Percentiles rank a stretch among this genome's conserved stretches.
These are phyloP conservation scores for Calonectria hongkongensis DNA, from an alignment of 2,329 filamentous ascomycete species.

Conservation along the genomic window DNA sequence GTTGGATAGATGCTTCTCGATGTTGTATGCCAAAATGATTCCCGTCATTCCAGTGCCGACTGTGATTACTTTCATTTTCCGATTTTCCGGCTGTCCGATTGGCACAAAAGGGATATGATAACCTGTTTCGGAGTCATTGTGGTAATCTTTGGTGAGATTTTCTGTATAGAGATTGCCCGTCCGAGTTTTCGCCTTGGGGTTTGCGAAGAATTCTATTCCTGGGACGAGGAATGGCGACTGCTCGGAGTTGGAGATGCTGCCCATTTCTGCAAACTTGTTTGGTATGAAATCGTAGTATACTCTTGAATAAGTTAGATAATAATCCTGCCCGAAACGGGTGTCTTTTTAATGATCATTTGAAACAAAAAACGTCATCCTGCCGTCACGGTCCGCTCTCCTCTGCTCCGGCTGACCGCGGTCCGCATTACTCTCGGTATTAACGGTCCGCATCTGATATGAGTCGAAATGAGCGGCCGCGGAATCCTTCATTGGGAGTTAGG, in stretches of 20 bases:
- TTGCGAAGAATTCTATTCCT: not conserved
- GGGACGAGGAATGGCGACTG: not conserved
- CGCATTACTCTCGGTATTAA: no score
- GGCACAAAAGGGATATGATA: slow-evolving; percentile 19
- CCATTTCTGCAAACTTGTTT: not conserved
- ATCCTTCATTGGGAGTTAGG: no score
- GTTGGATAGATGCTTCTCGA: not conserved
- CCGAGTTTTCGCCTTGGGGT: slow-evolving; percentile 1
- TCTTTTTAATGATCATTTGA: no score
- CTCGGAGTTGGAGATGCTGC: no score
- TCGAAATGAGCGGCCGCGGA: no score
- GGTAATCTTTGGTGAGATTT: not conserved
- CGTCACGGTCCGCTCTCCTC: no score
- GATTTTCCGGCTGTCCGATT: not conserved
- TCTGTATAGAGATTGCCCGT: slow-evolving; percentile 7
- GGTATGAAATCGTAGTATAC: not conserved
- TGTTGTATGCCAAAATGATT: slow-evolving; percentile 4
- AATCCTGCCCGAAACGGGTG: no score
- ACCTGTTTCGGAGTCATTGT: not conserved
- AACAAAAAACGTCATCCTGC: no score
- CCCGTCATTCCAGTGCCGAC: slow-evolving; percentile 2
- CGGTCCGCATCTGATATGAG: no score
- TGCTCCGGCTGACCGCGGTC: no score
- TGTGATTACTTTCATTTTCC: not conserved
- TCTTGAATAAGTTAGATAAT: no score